Evolutionary conservation across 352 stramenopile genomes (phyloP), one percentile per base, ranked within the genome.

Genomic region (Paralagenidium karlingii): DNA sequence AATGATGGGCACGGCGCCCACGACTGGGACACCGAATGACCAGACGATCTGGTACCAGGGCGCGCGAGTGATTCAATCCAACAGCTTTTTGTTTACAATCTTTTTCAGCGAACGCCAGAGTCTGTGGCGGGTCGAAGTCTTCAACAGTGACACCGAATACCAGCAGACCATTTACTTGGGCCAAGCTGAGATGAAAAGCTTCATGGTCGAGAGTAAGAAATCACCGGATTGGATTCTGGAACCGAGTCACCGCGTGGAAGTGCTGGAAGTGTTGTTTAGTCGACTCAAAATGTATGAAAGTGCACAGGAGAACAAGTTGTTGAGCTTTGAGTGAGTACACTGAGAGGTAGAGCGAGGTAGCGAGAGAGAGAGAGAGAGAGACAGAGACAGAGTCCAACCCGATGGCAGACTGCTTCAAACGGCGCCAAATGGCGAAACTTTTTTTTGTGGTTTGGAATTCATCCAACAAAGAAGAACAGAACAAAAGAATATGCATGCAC

Each of bases 131-230:
- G 66, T 88, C 21, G 71, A 88, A 32, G 48, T 82, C 5, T 83
- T 88, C 41, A 85, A 85, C 44, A 85, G 62, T 46, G 70, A 88
- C 40, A 82, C 64, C 12, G 75, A 88, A 31, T 58, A 77, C 34
- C 65, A 75, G 47, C 74, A 88, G 32, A 84, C 75, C 0, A 70
- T 85, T 24, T 78, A 88, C 29, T 68, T 88, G 15, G 63, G 68
- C 3, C 60, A 58, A 33, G 54, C 53, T 20, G 69, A 84, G 39
- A 65, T 88, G 53, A 43, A 68, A 45, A 4, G 45, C 39, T 83
- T 76, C 34, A 33, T 84, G n/a, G 40, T 42, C 15, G 60, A 77
- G 40, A 80, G 60, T 47, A 58, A 53, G 25, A 64, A 61, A 18
- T 60, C 62, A 2, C 29, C 43, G 6, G 47, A 51, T 1, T 40